Evolutionary conservation across 2,329 filamentous ascomycete genomes (phyloP).

Genomic region (Ceratocystis albifundus): DNA sequence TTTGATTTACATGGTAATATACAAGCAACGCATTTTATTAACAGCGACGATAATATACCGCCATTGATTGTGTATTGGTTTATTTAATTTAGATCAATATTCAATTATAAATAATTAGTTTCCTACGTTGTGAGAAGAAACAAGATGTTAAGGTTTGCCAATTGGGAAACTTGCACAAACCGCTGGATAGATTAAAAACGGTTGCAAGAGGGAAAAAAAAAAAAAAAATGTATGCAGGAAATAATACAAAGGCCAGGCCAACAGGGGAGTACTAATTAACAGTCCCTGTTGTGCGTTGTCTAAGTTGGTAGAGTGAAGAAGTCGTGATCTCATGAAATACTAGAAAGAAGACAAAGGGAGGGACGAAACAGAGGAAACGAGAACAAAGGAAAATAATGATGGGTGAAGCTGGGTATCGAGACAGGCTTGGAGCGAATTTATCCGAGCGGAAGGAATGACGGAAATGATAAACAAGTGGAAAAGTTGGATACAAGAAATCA

Average conservation of each 20-base stretch:
- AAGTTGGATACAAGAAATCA: conserved; percentile 9
- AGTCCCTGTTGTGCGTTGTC: not conserved
- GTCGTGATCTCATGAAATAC: conserved; percentile 9
- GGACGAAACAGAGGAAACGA: not conserved
- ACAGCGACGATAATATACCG: not conserved
- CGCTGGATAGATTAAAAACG: not conserved
- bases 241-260: not conserved
- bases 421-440: not conserved
- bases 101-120: not conserved
- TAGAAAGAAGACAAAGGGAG: conserved; percentile 10
- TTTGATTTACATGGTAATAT: not conserved
- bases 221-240: not conserved
- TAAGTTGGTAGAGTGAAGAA: not conserved
- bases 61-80: not conserved
- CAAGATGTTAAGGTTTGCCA: not conserved
- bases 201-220: not conserved
- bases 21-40: not conserved
- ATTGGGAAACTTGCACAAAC: not conserved
- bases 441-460: not conserved
- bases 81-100: not conserved
- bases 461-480: conserved; percentile 3
- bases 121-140: not conserved
- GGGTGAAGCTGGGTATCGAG: not conserved
- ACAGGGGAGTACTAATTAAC: not conserved
- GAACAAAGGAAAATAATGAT: not conserved